Conservation (phyloP, 179 eudicot genomes). For the Beta macrorhiza region DNA sequence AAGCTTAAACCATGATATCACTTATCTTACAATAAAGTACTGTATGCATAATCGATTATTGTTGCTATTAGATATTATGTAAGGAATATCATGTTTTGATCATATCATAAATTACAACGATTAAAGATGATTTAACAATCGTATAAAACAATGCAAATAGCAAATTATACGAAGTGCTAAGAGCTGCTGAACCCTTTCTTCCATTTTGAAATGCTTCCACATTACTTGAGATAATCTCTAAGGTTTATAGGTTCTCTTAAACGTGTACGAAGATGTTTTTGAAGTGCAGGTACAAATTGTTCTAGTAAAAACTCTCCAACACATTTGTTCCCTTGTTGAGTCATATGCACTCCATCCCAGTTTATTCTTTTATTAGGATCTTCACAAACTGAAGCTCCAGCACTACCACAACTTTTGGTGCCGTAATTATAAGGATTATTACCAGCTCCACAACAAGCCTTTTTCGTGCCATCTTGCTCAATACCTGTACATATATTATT, state of each 20-base stretch:
- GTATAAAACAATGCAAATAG: no score
- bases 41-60: no score
- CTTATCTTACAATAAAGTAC: no score
- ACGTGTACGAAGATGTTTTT: not conserved
- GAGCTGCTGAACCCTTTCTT: no score
- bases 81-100: no score
- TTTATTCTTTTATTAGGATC: conserved; percentile 22
- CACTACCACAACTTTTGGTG: conserved; percentile 2
- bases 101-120: no score
- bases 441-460: conserved; percentile 27
- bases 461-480: conserved; percentile 11
- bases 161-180: no score
- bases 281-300: conserved; percentile 20
- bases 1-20: no score
- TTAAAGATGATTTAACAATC: no score
- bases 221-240: no score
- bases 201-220: no score
- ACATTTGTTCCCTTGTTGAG: conserved; percentile 23
- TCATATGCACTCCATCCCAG: conserved; percentile 32
- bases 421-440: conserved; percentile 25
- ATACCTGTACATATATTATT: not conserved
- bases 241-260: not conserved
- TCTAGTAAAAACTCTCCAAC: conserved; percentile 8
- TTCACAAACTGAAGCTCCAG: conserved; percentile 19
- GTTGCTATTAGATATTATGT: no score